Evolutionary conservation across 495 filamentous ascomycete species (phyloP).

Genomic region (Penicillium cataractarum): DNA sequence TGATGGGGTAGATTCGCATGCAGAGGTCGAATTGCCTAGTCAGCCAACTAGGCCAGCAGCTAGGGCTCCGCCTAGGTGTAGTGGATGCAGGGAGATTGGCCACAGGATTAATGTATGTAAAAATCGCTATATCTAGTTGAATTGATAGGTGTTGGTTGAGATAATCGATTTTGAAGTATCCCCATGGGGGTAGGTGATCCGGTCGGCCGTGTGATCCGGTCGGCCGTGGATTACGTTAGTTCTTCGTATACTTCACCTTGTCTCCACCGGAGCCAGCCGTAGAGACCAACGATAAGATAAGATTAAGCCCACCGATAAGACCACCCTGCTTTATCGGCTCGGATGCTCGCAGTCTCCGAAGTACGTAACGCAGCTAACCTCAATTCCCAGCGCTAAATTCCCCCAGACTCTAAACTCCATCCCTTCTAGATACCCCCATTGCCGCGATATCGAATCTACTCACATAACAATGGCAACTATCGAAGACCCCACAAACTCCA

Average conservation of each 20-base stretch:
- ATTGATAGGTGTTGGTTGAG: too few relatives aligned
- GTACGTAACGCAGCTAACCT: slow-evolving; percentile 10
- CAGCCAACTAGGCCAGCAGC: too few relatives aligned
- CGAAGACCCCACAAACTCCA: slow-evolving; percentile 27
- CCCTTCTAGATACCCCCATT: background rate
- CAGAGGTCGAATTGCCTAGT: too few relatives aligned
- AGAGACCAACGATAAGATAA: background rate
- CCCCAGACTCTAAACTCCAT: background rate
- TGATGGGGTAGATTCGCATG: too few relatives aligned
- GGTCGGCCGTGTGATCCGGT: too few relatives aligned
- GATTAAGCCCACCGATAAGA: background rate
- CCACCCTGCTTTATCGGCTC: slow-evolving; percentile 8
- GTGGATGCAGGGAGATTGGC: too few relatives aligned
- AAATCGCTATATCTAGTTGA: too few relatives aligned
- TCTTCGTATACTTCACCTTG: background rate
- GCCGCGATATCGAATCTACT: background rate
- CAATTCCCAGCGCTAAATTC: background rate
- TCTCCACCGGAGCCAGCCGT: background rate
- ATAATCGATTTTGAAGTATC: too few relatives aligned
- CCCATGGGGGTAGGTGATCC: too few relatives aligned
- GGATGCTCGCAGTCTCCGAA: slow-evolving; percentile 11
- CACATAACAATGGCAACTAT: slow-evolving; percentile 18
- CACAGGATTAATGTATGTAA: too few relatives aligned
- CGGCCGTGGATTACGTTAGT: too few relatives aligned
- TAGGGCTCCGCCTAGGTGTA: too few relatives aligned